These are phyloP conservation scores for Candida sp. DNA, from an alignment of 1,139 yeast genomes.

Conservation along the genomic window DNA sequence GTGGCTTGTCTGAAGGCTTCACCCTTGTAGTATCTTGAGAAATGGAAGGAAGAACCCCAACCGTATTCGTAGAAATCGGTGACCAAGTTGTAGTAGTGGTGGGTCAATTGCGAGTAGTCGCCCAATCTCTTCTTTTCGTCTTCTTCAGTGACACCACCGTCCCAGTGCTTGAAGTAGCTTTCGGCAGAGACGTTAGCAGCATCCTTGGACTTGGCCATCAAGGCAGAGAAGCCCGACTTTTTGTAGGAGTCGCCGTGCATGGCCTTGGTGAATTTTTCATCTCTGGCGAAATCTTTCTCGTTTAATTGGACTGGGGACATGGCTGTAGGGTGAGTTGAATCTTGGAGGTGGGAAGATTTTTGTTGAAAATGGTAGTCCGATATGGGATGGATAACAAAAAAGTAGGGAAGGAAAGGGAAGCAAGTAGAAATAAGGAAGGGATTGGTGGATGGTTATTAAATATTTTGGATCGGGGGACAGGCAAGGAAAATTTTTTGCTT, in stretches of 20 bases:
- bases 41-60: constrained; percentile 99
- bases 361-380: neutral
- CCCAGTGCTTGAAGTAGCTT: constrained; percentile 98
- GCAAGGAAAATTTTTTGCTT: too few species aligned
- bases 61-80: constrained; percentile 99
- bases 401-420: neutral
- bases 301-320: constrained; percentile 18
- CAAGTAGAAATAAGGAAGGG: neutral
- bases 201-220: constrained; percentile 71
- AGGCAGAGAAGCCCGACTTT: constrained; percentile 76
- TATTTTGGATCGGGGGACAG: neutral
- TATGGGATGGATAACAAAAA: neutral
- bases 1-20: constrained; percentile 95
- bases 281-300: constrained; percentile 48
- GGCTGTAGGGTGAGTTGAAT: constrained; percentile 12
- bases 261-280: constrained; percentile 76
- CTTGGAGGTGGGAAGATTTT: neutral
- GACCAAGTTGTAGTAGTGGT: constrained; percentile 95
- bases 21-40: constrained; percentile 91
- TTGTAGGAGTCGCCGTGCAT: constrained; percentile 80
- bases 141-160: constrained; percentile 77
- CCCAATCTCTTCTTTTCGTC: constrained; percentile 78
- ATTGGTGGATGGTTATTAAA: neutral
- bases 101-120: constrained; percentile 90
- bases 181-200: constrained; percentile 87